These are phyloP conservation scores for peach (Prunus persica) DNA, from an alignment of 306 rosid genomes.

Conservation along the genomic window Prunus_persica_NCBIv2 NC_034016.1:19774001-19774500, in stretches of 20 bases:
- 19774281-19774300: conserved; percentile 58
- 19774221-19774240: conserved; percentile 30
- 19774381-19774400: conserved; percentile 58
- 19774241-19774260: conserved; percentile 31
- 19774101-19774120: conserved; percentile 43
- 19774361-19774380: conserved; percentile 78
- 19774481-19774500: conserved; percentile 64
- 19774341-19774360: conserved; percentile 18
- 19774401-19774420: conserved; percentile 62
- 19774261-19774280: conserved; percentile 66
- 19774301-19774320: conserved; percentile 59
- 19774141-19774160: conserved; percentile 17
- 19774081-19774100: conserved; percentile 20
- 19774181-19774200: conserved; percentile 42
- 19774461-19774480: conserved; percentile 52
- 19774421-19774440: conserved; percentile 88
- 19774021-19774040: conserved; percentile 19
- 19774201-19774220: conserved; percentile 41
- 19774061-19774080: conserved; percentile 42
- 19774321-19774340: conserved; percentile 56
- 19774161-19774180: conserved; percentile 42
- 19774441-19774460: conserved; percentile 56
- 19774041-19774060: conserved; percentile 27
- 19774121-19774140: conserved; percentile 33
- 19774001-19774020: conserved; percentile 25